Percentiles rank a stretch among this genome's conserved stretches.
These are phyloP conservation scores for Yarrowia hollandica DNA, from an alignment of 805 yeast genomes.

Conservation along the genomic window DNA sequence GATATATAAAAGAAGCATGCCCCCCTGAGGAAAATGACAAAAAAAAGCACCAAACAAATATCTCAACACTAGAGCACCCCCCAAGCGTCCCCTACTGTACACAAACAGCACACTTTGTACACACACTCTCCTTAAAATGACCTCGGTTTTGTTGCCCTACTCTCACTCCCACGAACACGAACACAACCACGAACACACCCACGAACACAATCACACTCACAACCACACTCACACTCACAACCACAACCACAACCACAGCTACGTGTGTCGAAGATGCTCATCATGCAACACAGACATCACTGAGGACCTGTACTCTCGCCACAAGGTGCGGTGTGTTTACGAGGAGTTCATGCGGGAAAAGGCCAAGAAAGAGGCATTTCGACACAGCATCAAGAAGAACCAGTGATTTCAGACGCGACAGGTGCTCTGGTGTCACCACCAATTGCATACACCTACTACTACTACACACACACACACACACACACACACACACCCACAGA, in stretches of 20 bases:
- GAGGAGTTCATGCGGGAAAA: constrained; percentile 22
- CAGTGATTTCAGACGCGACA: neutral
- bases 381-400: neutral
- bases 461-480: neutral
- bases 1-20: neutral
- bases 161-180: no score
- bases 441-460: no score
- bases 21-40: neutral
- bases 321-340: constrained; percentile 18
- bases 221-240: no score
- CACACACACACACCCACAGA: neutral
- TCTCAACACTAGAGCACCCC: no score
- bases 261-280: constrained; percentile 15
- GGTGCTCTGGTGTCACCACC: no score
- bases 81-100: no score
- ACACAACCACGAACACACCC: neutral
- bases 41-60: neutral
- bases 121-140: constrained; percentile 7
- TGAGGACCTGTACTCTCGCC: neutral
- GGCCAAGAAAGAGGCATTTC: constrained; percentile 5
- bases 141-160: neutral
- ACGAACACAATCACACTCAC: neutral
- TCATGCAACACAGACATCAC: constrained; percentile 21
- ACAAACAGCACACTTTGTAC: no score
- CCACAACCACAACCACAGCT: neutral